A percentile compares a stretch with the other conserved stretches of the same genome.
Evolutionary conservation across 2,329 filamentous ascomycete genomes (phyloP).

Genomic region (Aspergillus japonicus): DNA sequence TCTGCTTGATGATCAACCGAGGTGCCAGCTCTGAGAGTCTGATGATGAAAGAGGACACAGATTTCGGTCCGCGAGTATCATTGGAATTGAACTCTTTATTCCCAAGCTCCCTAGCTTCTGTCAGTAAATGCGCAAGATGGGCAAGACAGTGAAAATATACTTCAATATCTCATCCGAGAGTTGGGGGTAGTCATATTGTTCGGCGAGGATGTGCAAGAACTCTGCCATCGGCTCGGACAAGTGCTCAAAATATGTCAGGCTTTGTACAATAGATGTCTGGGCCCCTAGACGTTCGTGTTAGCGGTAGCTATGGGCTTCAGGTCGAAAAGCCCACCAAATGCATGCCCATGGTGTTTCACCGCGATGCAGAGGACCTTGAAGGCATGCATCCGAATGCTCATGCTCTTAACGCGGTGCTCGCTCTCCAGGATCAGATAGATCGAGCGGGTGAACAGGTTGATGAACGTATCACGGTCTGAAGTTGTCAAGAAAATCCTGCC

Average conservation of each 20-base stretch:
- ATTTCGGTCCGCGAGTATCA: conserved; percentile 92
- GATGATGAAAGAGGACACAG: conserved; percentile 88
- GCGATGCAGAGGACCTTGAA: conserved; percentile 97
- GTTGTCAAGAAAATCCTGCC: conserved; percentile 93
- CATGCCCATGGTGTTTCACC: conserved; percentile 96
- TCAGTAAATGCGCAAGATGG: background rate
- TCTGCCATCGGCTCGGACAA: conserved; percentile 99
- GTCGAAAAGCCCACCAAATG: conserved; percentile 64
- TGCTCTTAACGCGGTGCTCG: conserved; percentile 87
- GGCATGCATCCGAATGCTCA: conserved; percentile 87
- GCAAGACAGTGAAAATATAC: conserved; percentile 26
- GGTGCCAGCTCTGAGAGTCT: conserved; percentile 92
- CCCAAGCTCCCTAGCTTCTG: conserved; percentile 70
- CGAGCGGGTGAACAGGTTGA: conserved; percentile 84
- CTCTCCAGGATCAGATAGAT: conserved; percentile 94
- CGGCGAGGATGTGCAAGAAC: conserved; percentile 89
- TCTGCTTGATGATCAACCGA: conserved; percentile 91
- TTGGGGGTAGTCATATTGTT: conserved; percentile 97
- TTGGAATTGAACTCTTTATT: conserved; percentile 98
- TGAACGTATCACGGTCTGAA: conserved; percentile 92
- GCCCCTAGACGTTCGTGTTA: conserved; percentile 60
- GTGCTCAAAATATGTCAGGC: conserved; percentile 96
- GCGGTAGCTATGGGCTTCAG: background rate
- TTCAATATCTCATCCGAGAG: conserved; percentile 86
- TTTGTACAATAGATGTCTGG: conserved; percentile 97